A percentile compares a stretch with the other conserved stretches of the same genome.
These are phyloP conservation scores for Gastroboletus turbinatus DNA, from an alignment of 1,284 basidiomycete species.

Conservation along the genomic window DNA sequence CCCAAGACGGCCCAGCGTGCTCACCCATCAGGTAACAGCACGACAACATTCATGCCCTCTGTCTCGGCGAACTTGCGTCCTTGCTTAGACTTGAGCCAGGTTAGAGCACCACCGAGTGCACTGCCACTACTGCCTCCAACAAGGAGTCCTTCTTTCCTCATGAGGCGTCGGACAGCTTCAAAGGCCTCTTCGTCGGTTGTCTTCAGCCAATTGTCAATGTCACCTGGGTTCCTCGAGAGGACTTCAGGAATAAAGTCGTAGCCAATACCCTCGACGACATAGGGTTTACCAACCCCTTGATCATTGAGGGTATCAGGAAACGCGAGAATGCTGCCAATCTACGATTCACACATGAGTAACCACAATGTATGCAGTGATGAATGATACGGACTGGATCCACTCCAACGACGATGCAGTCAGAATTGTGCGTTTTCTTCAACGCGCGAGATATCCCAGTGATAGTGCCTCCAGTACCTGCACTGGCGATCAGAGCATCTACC, in stretches of 20 bases:
- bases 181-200: slow-evolving; percentile 83
- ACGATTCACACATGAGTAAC: slow-evolving; percentile 5
- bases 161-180: slow-evolving; percentile 72
- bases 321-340: slow-evolving; percentile 89
- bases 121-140: slow-evolving; percentile 93
- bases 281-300: slow-evolving; percentile 52
- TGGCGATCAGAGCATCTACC: slow-evolving; percentile 84
- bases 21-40: slow-evolving; percentile 88
- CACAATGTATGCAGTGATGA: not conserved
- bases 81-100: slow-evolving; percentile 71
- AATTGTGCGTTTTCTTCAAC: slow-evolving; percentile 76
- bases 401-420: slow-evolving; percentile 74
- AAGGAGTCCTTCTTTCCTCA: slow-evolving; percentile 85
- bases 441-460: slow-evolving; percentile 85
- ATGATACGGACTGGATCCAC: slow-evolving; percentile 77
- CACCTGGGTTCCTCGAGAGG: slow-evolving; percentile 52
- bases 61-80: slow-evolving; percentile 71
- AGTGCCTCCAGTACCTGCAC: slow-evolving; percentile 95
- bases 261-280: slow-evolving; percentile 92
- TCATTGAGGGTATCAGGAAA: slow-evolving; percentile 64
- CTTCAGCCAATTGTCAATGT: slow-evolving; percentile 84
- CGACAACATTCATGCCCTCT: slow-evolving; percentile 82
- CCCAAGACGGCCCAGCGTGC: slow-evolving; percentile 23
- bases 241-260: slow-evolving; percentile 92
- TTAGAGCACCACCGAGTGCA: slow-evolving; percentile 74